Evolutionary conservation across 2,329 filamentous ascomycete genomes (phyloP), one percentile per base, ranked within the genome.

Genomic region (Colletotrichum sp.): DNA sequence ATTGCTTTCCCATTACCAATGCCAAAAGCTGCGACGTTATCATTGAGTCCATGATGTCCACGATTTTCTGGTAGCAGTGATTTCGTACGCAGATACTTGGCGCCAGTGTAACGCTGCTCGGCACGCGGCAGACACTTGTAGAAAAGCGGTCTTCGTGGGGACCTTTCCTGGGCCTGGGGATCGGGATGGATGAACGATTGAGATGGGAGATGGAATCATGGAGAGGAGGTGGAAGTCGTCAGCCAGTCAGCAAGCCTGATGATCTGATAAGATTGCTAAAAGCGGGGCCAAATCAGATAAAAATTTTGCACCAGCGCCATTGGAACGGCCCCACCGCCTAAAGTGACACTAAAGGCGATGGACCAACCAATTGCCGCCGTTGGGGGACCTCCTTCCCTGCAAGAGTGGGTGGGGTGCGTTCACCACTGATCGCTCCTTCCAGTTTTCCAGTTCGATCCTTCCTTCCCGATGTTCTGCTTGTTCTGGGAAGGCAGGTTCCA

Each of bases 241-340:
- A 27, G 44, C 44, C 63, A 28, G 55, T 52, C 25, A 66, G 44
- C 59, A 32, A 25, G 44, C 19, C 39, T 67, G 75, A 77, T 75
- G 66, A 77, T 77, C 75, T 77, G 75, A 77, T 77, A 77, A 77
- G 75, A 77, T 77, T 67, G 67, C 44, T 13, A 75, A 75, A 73
- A 71, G 55, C 39, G 71, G 74, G 27, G 16, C 63, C 7, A 4
- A 25, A 74, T 77, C 71, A 67, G 75, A 74, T 74, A 74, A 74
- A 74, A 68, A 68, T 22, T 76, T 68, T 71, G 60, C 71, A 34
- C 15, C 60, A 25, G 59, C 60, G 44, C 64, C 44, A 73, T 30
- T 68, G 22, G n/a, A 39, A 13, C 16, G 64, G 70, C 70, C 32
- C 73, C 73, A 73, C 39, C 30, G 28, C 22, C 61, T 57, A 59